Evolutionary conservation across 805 yeast species (phyloP).

Genomic region (Saturnispora saitoi): DNA sequence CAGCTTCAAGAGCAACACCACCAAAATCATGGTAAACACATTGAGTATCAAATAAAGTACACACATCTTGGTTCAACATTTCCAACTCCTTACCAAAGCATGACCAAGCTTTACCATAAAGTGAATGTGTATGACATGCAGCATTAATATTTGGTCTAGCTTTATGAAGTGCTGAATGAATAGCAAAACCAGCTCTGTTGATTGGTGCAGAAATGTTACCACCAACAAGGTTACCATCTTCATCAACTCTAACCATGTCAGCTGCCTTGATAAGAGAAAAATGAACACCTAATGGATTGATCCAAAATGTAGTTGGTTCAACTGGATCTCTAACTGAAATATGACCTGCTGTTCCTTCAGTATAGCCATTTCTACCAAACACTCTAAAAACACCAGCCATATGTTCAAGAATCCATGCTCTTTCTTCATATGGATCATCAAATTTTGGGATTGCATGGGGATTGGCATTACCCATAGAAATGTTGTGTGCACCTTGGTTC

Average conservation of each 20-base stretch:
- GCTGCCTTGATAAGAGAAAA: slow-evolving; percentile 51
- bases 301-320: slow-evolving; percentile 77
- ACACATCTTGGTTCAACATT: slow-evolving; percentile 74
- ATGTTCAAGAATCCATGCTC: slow-evolving; percentile 55
- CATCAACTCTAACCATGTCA: slow-evolving; percentile 58
- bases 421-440: slow-evolving; percentile 37
- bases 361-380: slow-evolving; percentile 68
- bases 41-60: slow-evolving; percentile 57
- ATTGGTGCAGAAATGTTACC: slow-evolving; percentile 39
- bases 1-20: slow-evolving; percentile 64
- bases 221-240: slow-evolving; percentile 54
- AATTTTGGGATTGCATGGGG: slow-evolving; percentile 48
- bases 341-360: slow-evolving; percentile 81
- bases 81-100: slow-evolving; percentile 60
- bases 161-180: slow-evolving; percentile 59
- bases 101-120: slow-evolving; percentile 57
- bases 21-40: slow-evolving; percentile 64
- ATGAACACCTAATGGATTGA: slow-evolving; percentile 79
- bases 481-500: slow-evolving; percentile 50
- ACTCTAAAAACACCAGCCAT: slow-evolving; percentile 82
- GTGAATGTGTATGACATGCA: slow-evolving; percentile 64
- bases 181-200: slow-evolving; percentile 63
- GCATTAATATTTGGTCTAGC: slow-evolving; percentile 66
- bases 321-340: slow-evolving; percentile 81
- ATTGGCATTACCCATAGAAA: slow-evolving; percentile 44